Base-by-base conservation (phyloP, 2,329 filamentous ascomycete genomes). In the Sphaceloma murrayae region DNA sequence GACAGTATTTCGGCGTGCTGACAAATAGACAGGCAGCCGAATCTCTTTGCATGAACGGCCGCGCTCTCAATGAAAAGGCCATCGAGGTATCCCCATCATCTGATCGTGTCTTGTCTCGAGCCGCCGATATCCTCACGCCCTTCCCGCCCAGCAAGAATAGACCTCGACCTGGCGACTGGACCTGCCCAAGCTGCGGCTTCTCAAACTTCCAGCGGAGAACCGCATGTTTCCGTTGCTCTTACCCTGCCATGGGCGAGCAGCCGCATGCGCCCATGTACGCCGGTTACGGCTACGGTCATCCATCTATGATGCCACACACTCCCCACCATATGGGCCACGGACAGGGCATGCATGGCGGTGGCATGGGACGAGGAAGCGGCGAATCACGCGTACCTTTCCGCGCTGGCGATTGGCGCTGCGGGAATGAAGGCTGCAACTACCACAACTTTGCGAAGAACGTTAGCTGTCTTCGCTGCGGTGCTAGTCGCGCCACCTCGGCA, bases 381-480 rank as follows among this genome's bases (percentile, higher is more conserved):
- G 83, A 84, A 45, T 82, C 87, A 36, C 39, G 58, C 22, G 91
- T 98, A 32, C 91, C 91, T 11, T 98, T 98, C 81, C 84, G 91
- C 58, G 91, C 91, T 45, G 91, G 91, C 59, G 91, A 98, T 61
- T 98, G 91, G 91, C 95, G 95, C 67, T 98, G 91, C 60, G 91
- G 91, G 46, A 91, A 91, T 52, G 91, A 98, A 60, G 87, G 88
- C 27, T 98, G 91, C 62, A 86, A 85, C 47, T 98, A 98, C 65
- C 91, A 98, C 72, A 98, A 98, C 70, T 98, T 98, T 61, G 91
- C 91, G 50, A 98, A 98, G 77, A 98, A 98, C 58, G 89, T 96
- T 47, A 94, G 86, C 67, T 98, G 91, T 65, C 77, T 98, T 51
- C 85, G 91, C 48, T 98, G 91, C 61, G 91, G 91, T 62, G 91